These are phyloP conservation scores for Fomitopsis betulina DNA, from an alignment of 1,284 basidiomycete species.

Conservation along the genomic window DNA sequence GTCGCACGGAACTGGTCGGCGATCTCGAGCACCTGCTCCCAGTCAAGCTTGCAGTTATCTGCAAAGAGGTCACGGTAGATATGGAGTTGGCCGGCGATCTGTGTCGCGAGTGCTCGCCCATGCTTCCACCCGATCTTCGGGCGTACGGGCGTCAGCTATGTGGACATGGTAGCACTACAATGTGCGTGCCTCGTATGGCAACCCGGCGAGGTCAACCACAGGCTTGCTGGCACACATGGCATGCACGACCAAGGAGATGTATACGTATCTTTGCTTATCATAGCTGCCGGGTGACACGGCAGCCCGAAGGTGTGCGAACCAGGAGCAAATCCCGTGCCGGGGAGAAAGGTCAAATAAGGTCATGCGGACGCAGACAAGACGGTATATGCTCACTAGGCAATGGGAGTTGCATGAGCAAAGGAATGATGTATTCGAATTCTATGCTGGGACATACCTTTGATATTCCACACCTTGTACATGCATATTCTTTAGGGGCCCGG, in stretches of 20 bases:
- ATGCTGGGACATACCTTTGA: no score
- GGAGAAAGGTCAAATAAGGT: no score
- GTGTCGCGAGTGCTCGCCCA: conserved; percentile 22
- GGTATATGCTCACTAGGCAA: no score
- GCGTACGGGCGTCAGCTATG: not conserved
- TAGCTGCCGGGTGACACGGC: no score
- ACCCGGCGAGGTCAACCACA: conserved; percentile 16
- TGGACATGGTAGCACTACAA: not conserved
- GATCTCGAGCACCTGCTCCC: conserved; percentile 25
- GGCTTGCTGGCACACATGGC: not conserved
- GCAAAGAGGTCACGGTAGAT: conserved; percentile 30
- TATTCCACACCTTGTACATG: no score
- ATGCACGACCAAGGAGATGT: no score
- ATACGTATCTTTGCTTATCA: not conserved
- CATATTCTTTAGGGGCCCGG: no score
- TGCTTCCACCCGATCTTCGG: conserved; percentile 29
- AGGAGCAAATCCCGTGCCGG: no score
- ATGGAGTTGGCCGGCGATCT: conserved; percentile 27
- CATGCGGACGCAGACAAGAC: no score
- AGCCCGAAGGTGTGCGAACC: no score
- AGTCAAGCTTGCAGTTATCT: conserved; percentile 27
- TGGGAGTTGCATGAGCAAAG: no score
- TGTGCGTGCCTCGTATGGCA: conserved; percentile 19
- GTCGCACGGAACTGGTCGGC: conserved; percentile 23
- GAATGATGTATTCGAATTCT: no score